These are phyloP conservation scores for Cryphonectria nitschkei DNA, from an alignment of 2,329 filamentous ascomycete species.

Conservation along the genomic window DNA sequence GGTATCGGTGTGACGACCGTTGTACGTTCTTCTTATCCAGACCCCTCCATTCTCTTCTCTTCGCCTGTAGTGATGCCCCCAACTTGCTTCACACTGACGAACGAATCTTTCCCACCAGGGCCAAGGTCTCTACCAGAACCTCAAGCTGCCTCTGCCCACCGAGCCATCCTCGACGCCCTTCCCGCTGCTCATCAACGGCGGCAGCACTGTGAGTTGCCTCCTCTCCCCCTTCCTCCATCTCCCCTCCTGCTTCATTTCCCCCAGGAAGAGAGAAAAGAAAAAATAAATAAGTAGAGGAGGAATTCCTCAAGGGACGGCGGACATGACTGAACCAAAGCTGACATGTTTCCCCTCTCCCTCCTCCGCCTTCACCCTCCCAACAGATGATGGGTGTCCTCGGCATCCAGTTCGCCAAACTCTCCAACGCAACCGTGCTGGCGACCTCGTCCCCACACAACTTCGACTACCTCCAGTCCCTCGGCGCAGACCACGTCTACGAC, in stretches of 20 bases:
- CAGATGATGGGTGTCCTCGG: constrained; percentile 54
- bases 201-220: constrained; percentile 44
- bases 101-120: constrained; percentile 37
- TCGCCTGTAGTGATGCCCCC: constrained; percentile 5
- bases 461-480: constrained; percentile 26
- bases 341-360: neutral
- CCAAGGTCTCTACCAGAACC: constrained; percentile 52
- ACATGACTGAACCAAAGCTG: neutral
- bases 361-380: too few relatives aligned
- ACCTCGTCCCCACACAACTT: constrained; percentile 39
- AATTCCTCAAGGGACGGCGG: neutral
- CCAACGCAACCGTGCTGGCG: constrained; percentile 41
- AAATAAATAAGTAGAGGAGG: too few relatives aligned
- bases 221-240: neutral
- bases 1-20: constrained; percentile 48
- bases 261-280: too few relatives aligned
- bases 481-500: constrained; percentile 28
- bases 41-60: neutral
- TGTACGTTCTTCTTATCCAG: constrained; percentile 30
- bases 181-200: constrained; percentile 44
- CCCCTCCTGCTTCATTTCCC: neutral
- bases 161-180: constrained; percentile 32
- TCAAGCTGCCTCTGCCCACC: constrained; percentile 51
- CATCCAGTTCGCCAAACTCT: constrained; percentile 45
- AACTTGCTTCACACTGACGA: neutral